Percentiles rank a stretch among this genome's conserved stretches.
Evolutionary conservation across 768 basidiomycete species (phyloP).

Genomic region (Trametes cubensis): DNA sequence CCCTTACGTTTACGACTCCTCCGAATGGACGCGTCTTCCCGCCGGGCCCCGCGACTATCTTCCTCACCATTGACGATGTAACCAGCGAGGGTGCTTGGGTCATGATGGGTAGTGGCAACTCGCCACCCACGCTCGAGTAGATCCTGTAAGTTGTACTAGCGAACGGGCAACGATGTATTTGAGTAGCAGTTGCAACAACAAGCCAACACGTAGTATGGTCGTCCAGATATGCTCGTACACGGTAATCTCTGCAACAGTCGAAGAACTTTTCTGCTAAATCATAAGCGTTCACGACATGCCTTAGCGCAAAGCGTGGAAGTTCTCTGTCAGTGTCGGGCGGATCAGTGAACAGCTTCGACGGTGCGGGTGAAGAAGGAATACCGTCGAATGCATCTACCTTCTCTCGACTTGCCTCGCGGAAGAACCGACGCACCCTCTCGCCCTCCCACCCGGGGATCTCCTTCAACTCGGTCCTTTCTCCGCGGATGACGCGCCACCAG

Average conservation of each 20-base stretch:
- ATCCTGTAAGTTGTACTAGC: constrained; percentile 22
- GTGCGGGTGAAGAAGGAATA: background rate
- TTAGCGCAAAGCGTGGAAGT: background rate
- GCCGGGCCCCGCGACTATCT: constrained; percentile 80
- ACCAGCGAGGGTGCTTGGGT: constrained; percentile 65
- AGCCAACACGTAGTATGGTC: too few species aligned
- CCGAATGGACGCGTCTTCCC: constrained; percentile 69
- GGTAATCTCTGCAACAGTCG: too few species aligned
- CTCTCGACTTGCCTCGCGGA: constrained; percentile 7
- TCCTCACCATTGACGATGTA: constrained; percentile 60
- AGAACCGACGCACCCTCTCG: constrained; percentile 3
- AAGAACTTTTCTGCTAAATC: too few species aligned
- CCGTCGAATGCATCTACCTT: background rate
- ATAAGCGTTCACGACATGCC: too few species aligned
- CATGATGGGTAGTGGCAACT: constrained; percentile 68
- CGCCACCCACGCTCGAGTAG: constrained; percentile 61
- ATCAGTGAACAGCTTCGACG: too few species aligned
- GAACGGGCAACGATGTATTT: background rate
- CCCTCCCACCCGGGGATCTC: constrained; percentile 18
- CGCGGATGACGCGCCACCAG: constrained; percentile 8
- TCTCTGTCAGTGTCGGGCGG: background rate
- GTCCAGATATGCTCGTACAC: too few species aligned
- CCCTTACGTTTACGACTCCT: constrained; percentile 62
- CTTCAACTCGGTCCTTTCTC: background rate
- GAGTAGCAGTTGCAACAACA: too few species aligned